Evolutionary conservation across 192 early-diverging fungal species (phyloP).

Genomic region (Backusella circina): DNA sequence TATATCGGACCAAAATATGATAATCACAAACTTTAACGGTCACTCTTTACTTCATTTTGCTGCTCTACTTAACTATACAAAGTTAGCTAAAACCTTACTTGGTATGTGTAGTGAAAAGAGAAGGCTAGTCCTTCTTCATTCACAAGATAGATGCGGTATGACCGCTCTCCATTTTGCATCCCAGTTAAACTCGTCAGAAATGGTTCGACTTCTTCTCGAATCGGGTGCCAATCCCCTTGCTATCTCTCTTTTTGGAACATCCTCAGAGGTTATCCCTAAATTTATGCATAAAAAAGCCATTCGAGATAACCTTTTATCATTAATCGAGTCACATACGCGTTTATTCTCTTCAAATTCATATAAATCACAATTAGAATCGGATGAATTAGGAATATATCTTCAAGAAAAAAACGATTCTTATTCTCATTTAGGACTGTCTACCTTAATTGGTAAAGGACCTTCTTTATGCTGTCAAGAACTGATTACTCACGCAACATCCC

Average conservation of each 20-base stretch:
- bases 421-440: constrained; percentile 54
- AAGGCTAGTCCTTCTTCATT: constrained; percentile 31
- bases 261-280: neutral
- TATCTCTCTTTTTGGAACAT: neutral
- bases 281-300: neutral
- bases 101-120: neutral
- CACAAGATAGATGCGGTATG: constrained; percentile 61
- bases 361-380: constrained; percentile 12
- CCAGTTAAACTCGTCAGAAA: constrained; percentile 43
- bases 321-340: neutral
- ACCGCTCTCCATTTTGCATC: constrained; percentile 73
- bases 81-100: constrained; percentile 41
- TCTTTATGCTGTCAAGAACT: neutral
- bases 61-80: constrained; percentile 54
- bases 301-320: neutral
- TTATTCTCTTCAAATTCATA: neutral
- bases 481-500: neutral
- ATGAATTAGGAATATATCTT: constrained; percentile 17
- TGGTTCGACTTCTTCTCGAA: constrained; percentile 52
- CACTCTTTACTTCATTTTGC: constrained; percentile 66
- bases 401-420: constrained; percentile 47
- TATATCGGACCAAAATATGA: neutral
- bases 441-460: constrained; percentile 34
- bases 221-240: constrained; percentile 30
- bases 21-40: constrained; percentile 26